These are phyloP conservation scores for Schwanniomyces polymorphus DNA, from an alignment of 805 yeast genomes.

Conservation along the genomic window DNA sequence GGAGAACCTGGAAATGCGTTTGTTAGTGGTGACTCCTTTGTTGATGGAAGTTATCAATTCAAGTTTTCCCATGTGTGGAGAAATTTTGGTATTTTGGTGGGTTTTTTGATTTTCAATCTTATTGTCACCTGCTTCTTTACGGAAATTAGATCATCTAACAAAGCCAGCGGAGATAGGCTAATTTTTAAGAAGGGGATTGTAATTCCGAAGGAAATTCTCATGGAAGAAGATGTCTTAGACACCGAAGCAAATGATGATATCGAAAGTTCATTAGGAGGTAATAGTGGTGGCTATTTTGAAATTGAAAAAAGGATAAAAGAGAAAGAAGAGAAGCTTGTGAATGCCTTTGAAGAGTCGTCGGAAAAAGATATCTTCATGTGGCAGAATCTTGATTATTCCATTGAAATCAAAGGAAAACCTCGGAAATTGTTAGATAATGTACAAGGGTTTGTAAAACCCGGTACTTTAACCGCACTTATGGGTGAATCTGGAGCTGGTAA, in stretches of 20 bases:
- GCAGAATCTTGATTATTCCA: constrained; percentile 73
- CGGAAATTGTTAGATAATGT: constrained; percentile 62
- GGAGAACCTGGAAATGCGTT: constrained; percentile 16
- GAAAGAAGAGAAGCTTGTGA: constrained; percentile 18
- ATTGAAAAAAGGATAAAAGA: constrained; percentile 24
- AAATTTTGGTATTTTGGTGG: constrained; percentile 62
- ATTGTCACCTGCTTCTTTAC: not conserved
- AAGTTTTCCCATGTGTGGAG: constrained; percentile 56
- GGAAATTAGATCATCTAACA: not conserved
- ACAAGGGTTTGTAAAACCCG: constrained; percentile 84
- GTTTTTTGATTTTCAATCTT: constrained; percentile 44
- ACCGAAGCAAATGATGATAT: constrained; percentile 34
- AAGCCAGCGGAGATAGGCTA: not conserved
- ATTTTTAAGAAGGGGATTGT: not conserved
- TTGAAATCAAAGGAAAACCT: constrained; percentile 33
- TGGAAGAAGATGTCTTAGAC: constrained; percentile 3
- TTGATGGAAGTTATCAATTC: constrained; percentile 46
- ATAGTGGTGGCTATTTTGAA: constrained; percentile 7
- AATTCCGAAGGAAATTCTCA: not conserved
- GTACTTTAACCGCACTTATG: constrained; percentile 76
- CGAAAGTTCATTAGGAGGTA: constrained; percentile 18
- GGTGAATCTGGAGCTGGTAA: constrained; percentile 51
- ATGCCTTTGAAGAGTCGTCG: constrained; percentile 1
- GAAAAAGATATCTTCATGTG: constrained; percentile 59
- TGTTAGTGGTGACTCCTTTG: constrained; percentile 26